phyloP scores from a whole-genome alignment of 345 rosid genomes.

The Populus alba region DNA sequence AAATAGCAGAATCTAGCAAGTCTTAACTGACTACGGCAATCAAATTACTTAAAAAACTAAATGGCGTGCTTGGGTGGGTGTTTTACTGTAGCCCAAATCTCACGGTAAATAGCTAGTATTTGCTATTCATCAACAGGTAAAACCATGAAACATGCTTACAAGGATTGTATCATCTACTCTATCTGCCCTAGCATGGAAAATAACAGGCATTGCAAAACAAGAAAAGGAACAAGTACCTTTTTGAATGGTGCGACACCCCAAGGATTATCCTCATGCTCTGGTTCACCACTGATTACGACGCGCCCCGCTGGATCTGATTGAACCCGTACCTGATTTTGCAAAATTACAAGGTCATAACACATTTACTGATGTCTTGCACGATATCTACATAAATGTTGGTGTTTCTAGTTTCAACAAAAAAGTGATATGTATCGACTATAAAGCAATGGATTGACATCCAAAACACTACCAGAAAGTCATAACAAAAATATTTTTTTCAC shows the following conservation, averaged over 20 bases:
- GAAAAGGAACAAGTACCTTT: slow-evolving; percentile 35
- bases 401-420: too few species aligned
- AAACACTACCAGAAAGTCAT: background rate
- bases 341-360: background rate
- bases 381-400: background rate
- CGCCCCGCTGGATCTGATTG: slow-evolving; percentile 80
- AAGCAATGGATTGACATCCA: background rate
- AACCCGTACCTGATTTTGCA: slow-evolving; percentile 56
- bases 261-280: slow-evolving; percentile 61
- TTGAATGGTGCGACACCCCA: slow-evolving; percentile 77
- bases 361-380: background rate
- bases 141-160: background rate
- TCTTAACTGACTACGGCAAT: background rate
- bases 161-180: background rate
- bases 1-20: background rate
- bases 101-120: background rate
- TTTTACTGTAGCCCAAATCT: too few species aligned
- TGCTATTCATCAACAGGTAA: background rate
- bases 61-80: too few species aligned
- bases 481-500: background rate
- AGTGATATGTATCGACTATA: background rate
- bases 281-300: slow-evolving; percentile 63
- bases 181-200: background rate
- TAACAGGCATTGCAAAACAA: too few species aligned
- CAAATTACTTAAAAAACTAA: background rate